These are phyloP conservation scores for Colletotrichum melonis DNA, from an alignment of 2,329 filamentous ascomycete species.

Conservation along the genomic window DNA sequence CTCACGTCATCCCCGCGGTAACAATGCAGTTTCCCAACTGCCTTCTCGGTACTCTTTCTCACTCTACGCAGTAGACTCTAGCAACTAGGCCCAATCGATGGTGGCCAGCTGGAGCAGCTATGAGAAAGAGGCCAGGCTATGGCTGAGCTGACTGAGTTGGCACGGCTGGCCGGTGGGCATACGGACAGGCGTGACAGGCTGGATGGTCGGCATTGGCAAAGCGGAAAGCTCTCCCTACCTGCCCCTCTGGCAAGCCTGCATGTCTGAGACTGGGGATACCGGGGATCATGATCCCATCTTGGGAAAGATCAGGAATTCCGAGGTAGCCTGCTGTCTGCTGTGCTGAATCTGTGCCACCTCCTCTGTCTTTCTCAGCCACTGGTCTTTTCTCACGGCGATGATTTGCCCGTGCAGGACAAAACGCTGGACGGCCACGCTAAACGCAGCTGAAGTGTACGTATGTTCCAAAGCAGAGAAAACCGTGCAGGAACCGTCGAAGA, in stretches of 20 bases:
- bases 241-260: background rate
- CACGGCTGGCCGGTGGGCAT: no score
- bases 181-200: background rate
- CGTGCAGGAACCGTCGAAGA: conserved; percentile 1
- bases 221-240: background rate
- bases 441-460: background rate
- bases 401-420: background rate
- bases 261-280: conserved; percentile 1
- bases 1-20: conserved; percentile 32
- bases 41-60: background rate
- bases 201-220: background rate
- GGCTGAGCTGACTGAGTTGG: background rate
- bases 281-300: background rate
- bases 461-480: background rate
- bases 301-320: background rate
- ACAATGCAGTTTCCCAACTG: conserved; percentile 1
- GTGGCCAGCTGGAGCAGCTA: background rate
- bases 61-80: no score
- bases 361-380: background rate
- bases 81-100: background rate
- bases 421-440: background rate
- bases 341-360: background rate
- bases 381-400: background rate
- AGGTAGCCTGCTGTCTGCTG: background rate
- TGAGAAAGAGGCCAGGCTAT: background rate